Base-by-base conservation (phyloP, 2,329 filamentous ascomycete species). In the Exophiala sp. region DNA sequence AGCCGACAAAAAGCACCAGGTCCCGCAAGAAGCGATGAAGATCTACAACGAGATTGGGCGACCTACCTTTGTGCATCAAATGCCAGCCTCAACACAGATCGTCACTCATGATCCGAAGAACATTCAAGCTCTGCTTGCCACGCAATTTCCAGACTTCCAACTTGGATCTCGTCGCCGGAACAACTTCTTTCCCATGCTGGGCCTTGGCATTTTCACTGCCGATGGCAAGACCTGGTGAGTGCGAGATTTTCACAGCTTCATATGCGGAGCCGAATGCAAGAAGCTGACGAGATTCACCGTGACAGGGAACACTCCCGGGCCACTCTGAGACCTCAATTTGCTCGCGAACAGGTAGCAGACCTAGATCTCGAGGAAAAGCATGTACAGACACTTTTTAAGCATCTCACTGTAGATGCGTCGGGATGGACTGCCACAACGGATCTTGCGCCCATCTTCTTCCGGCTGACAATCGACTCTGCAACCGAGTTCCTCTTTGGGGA, bases 291-390 rank as follows among this genome's bases (percentile, higher is more conserved):
- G 9, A 7, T 21, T 10, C 9, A 72, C 80, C 18, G 69, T 76
- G 40, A 19, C 24, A 95, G 89, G 89, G 42, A 51, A 18, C 58
- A 59, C 35, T 89, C 83, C 44, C 78, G 90, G 11, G 82, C 87
- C 57, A 73, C 95, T 50, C 82, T 96, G 54, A 77, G 89, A 2
- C 89, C 90, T 0, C 88, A 94, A 62, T 95, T 95, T 67, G 81
- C 88, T 63, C 85, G 85, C 60, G 86, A 93, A 62, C 85, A 89
- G 16, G 79, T 95, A 32, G 85, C 83, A 56, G 87, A 95, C 66
- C 70, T 95, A 55, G 77, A 87, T 46, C 82, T 83, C 50, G 90
- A 95, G 64, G 89, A 95, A 68, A 73, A 74, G 16, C 88, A 95
- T 63, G 71, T 83, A 10, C 65, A 72, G 34, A 69, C 75, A 21